A percentile compares a stretch with the other conserved stretches of the same genome.
Evolutionary conservation across 2,329 filamentous ascomycete genomes (phyloP).

Genomic region (Graphiopsis chlorocephala): DNA sequence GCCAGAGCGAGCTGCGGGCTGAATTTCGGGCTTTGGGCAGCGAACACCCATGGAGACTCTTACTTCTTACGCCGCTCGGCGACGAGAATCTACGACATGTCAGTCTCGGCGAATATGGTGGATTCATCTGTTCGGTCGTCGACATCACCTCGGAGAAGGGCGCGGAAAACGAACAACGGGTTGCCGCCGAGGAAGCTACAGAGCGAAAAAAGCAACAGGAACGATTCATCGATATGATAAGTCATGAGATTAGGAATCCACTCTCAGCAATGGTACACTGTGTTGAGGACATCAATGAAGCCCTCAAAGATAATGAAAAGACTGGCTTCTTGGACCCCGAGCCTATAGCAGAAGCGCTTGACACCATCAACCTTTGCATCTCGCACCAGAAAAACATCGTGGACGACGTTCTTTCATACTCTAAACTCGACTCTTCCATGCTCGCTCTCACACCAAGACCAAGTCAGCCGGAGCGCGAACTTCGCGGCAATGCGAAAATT

Average conservation of each 20-base stretch:
- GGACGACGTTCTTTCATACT: slow-evolving; percentile 47
- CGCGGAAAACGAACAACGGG: slow-evolving; percentile 42
- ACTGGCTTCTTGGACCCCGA: slow-evolving; percentile 17
- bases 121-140: slow-evolving; percentile 47
- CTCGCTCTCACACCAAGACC: slow-evolving; percentile 32
- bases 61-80: slow-evolving; percentile 43
- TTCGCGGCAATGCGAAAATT: slow-evolving; percentile 33
- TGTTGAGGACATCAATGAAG: slow-evolving; percentile 43
- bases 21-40: slow-evolving; percentile 42
- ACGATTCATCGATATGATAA: slow-evolving; percentile 44
- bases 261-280: slow-evolving; percentile 41
- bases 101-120: slow-evolving; percentile 36
- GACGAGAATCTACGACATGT: slow-evolving; percentile 37
- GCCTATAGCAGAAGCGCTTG: slow-evolving; percentile 17
- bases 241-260: slow-evolving; percentile 33
- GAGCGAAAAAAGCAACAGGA: slow-evolving; percentile 38
- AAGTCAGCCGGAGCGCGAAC: slow-evolving; percentile 19
- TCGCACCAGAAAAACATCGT: slow-evolving; percentile 50
- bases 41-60: slow-evolving; percentile 39
- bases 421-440: slow-evolving; percentile 46
- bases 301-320: slow-evolving; percentile 20
- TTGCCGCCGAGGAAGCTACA: slow-evolving; percentile 38
- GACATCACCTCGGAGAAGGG: slow-evolving; percentile 48
- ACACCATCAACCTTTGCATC: slow-evolving; percentile 46
- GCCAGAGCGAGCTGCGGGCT: slow-evolving; percentile 38